A percentile compares a stretch with the other conserved stretches of the same genome.
These are phyloP conservation scores for Didymella glomerata DNA, from an alignment of 2,329 filamentous ascomycete species.

Conservation along the genomic window DNA sequence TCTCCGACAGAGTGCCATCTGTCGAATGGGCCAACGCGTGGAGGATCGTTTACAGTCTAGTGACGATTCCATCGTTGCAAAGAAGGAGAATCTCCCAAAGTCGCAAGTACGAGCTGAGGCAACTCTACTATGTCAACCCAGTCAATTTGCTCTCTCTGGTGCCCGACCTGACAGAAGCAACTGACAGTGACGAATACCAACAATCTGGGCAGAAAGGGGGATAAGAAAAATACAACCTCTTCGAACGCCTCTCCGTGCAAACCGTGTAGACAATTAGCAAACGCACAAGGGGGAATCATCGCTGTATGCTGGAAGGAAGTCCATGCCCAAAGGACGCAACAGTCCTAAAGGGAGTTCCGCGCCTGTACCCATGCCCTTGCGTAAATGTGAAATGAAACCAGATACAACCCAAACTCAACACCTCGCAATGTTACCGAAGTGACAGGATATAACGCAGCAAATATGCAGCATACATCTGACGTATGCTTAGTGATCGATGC, in stretches of 20 bases:
- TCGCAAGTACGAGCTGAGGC: neutral
- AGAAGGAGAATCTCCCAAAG: neutral
- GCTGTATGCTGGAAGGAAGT: conserved; percentile 55
- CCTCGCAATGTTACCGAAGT: conserved; percentile 53
- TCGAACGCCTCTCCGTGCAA: conserved; percentile 44
- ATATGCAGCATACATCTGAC: conserved; percentile 43
- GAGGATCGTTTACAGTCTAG: conserved; percentile 12
- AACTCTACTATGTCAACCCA: conserved; percentile 1
- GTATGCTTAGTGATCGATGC: conserved; percentile 43
- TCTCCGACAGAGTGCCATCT: conserved; percentile 28
- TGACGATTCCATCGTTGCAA: conserved; percentile 37
- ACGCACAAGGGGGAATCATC: conserved; percentile 56
- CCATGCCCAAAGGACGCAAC: conserved; percentile 47
- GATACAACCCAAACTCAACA: conserved; percentile 47
- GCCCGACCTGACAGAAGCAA: conserved; percentile 24
- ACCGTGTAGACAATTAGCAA: conserved; percentile 45
- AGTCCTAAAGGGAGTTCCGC: conserved; percentile 46
- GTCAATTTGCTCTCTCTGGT: conserved; percentile 8
- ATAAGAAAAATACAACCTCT: conserved; percentile 28
- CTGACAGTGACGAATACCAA: neutral
- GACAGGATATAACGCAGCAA: conserved; percentile 53
- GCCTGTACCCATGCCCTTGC: conserved; percentile 53
- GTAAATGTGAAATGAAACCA: conserved; percentile 46
- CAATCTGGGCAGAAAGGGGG: conserved; percentile 8
- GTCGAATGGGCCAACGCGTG: conserved; percentile 37